Evolutionary conservation across 208 protist genomes (phyloP).

Genomic region (Trypanosoma boissoni): DNA sequence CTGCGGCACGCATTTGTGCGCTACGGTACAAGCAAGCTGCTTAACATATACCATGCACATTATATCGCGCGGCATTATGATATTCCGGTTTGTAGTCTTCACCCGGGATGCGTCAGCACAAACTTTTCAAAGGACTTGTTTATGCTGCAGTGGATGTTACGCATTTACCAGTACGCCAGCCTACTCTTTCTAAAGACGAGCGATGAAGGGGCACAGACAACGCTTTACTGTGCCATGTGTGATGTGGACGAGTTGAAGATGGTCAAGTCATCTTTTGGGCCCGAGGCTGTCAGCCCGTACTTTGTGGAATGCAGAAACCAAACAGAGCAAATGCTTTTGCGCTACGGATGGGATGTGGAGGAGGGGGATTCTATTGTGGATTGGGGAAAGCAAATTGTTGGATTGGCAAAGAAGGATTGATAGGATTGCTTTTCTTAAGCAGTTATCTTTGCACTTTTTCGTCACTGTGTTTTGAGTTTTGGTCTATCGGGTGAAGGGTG

Average conservation of each 20-base stretch:
- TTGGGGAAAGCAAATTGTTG: slow-evolving; percentile 66
- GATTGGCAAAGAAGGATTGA: slow-evolving; percentile 19
- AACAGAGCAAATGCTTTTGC: slow-evolving; percentile 50
- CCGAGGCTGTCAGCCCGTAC: slow-evolving; percentile 56
- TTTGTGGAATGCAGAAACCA: slow-evolving; percentile 84
- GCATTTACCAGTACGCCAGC: slow-evolving; percentile 23
- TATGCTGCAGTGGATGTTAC: slow-evolving; percentile 22
- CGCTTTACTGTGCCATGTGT: slow-evolving; percentile 85
- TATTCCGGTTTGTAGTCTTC: slow-evolving; percentile 58
- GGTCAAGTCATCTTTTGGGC: slow-evolving; percentile 26
- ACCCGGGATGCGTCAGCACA: slow-evolving; percentile 75
- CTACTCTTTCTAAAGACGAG: slow-evolving; percentile 62
- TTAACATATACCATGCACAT: slow-evolving; percentile 83
- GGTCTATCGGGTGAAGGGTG: too few species aligned
- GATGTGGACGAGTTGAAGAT: slow-evolving; percentile 67
- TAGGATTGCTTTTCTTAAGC: neutral
- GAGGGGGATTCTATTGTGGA: slow-evolving; percentile 59
- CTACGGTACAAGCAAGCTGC: slow-evolving; percentile 85
- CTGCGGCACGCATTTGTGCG: slow-evolving; percentile 49
- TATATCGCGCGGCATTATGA: slow-evolving; percentile 65
- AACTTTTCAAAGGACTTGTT: slow-evolving; percentile 68
- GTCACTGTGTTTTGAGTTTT: too few species aligned
- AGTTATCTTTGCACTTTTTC: neutral
- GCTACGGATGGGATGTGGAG: slow-evolving; percentile 77
- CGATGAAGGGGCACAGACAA: slow-evolving; percentile 83